These are phyloP conservation scores for Garcia nutans DNA, from an alignment of 345 rosid genomes.

Conservation along the genomic window DNA sequence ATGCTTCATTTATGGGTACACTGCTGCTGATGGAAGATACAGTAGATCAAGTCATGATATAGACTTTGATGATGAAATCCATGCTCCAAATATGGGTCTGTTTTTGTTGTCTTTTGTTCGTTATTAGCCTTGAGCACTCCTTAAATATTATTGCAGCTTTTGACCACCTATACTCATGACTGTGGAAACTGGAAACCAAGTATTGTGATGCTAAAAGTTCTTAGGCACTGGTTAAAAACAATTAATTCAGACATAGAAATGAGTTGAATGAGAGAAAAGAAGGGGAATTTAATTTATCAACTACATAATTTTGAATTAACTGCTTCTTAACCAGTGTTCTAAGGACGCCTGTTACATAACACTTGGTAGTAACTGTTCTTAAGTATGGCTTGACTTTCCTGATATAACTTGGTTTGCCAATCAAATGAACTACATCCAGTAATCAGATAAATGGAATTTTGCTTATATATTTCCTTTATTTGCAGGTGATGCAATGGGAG, in stretches of 20 bases:
- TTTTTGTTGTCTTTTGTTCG: slow-evolving; percentile 9
- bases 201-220: neutral
- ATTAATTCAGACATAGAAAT: too few relatives aligned
- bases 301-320: too few relatives aligned
- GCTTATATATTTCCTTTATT: slow-evolving; percentile 13
- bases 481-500: slow-evolving; percentile 52
- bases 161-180: neutral
- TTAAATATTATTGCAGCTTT: neutral
- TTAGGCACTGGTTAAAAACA: too few relatives aligned
- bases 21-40: slow-evolving; percentile 87
- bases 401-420: neutral
- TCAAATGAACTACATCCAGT: neutral
- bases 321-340: too few relatives aligned
- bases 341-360: too few relatives aligned
- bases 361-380: neutral
- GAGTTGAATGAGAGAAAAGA: too few relatives aligned
- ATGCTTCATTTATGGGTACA: slow-evolving; percentile 72
- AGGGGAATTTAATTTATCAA: too few relatives aligned
- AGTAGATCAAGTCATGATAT: slow-evolving; percentile 84
- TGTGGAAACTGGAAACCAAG: too few relatives aligned
- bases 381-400: neutral
- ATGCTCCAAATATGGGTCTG: slow-evolving; percentile 52
- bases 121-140: neutral
- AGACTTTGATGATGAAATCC: slow-evolving; percentile 66
- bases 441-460: neutral